Evolutionary conservation across 1,284 basidiomycete species (phyloP), one percentile per base, ranked within the genome.

Genomic region (Tylopilus sp.): DNA sequence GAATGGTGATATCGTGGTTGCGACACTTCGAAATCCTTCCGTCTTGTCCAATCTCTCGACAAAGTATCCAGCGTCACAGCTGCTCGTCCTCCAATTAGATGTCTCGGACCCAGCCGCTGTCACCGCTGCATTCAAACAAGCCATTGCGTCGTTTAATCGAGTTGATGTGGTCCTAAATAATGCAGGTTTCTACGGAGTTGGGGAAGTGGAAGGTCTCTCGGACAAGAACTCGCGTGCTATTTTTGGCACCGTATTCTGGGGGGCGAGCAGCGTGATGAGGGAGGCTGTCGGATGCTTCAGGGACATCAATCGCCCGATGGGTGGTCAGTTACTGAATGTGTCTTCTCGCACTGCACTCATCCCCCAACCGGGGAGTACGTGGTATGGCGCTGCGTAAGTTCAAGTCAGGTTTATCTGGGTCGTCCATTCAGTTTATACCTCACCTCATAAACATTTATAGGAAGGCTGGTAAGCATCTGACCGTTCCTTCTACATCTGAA

Each of bases 131-230:
- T 73, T 72, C 48, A 47, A 61, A 2, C 44, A 57, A 36, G 61
- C 70, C 5, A 20, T 59, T 33, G 39, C 57, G 5, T 41, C 51
- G 20, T 74, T 72, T 40, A 46, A 54, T 26, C 57, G 66, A 11
- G 32, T 72, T 9, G 72, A 74, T 25, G 59, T 73, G 3, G 68
- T 72, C n/a, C 24, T 72, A 3, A 73, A 72, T 13, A 74, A 74
- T n/a, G 69, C 71, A 2, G 70, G 70, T n/a, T 62, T 57, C 48
- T 65, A 40, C 7, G 52, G 63, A 3, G 41, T 62, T 17, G 63
- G 52, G 4, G 69, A 69, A 45, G 60, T 65, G 29, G 72, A 74
- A 24, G 61, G 36, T 8, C 53, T 57, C 4, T 57, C 68, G 15
- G 69, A 72, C n/a, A 49, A 41, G 24, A 54, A 31, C 19, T 61